Evolutionary conservation across 1,284 basidiomycete species (phyloP), one percentile per base, ranked within the genome.

Genomic region (Sutorius eximius): DNA sequence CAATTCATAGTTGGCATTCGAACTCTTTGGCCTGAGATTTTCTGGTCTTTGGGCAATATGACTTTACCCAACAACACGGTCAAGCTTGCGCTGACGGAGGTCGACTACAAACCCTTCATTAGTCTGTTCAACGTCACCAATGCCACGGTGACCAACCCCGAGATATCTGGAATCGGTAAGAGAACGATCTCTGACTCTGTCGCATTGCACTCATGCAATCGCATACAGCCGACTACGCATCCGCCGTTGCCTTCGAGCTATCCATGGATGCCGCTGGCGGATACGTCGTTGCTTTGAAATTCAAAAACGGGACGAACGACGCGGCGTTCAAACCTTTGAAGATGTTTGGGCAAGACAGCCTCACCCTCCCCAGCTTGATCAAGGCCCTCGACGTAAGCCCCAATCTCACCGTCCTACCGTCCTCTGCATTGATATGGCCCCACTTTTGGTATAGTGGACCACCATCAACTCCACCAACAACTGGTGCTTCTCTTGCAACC

Each of bases 61-160:
- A 71, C 74, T 11, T 72, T 77, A 55, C 36, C 67, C 10, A 63
- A 66, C 16, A 72, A 74, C 59, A 67, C 70, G 15, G 71, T 82
- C 59, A 79, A 79, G 60, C 40, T 83, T 32, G 70, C 71, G 0
- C 69, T 79, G 53, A 69, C 75, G 42, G 72, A 64, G 51, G 68
- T 76, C 22, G 75, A 77, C 50, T 82, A 82, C 70, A 81, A 81
- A 65, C 82, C 81, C 9, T 79, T 82, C 67, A 73, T 82, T 36
- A 75, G 75, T 49, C 63, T 81, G 33, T 77, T 80, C 70, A 79
- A 77, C 56, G 72, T 82, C 61, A 78, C 76, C 11, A 69, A 74
- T 33, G 68, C 74, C 11, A 70, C 72, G 2, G 55, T 67, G 24
- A 61, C 63, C 10, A 64, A 70, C 56, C 71, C 73, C 0, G 62